Evolutionary conservation across 2,329 filamentous ascomycete genomes (phyloP), one percentile per base, ranked within the genome.

Genomic region (Colletotrichum graminicola): DNA sequence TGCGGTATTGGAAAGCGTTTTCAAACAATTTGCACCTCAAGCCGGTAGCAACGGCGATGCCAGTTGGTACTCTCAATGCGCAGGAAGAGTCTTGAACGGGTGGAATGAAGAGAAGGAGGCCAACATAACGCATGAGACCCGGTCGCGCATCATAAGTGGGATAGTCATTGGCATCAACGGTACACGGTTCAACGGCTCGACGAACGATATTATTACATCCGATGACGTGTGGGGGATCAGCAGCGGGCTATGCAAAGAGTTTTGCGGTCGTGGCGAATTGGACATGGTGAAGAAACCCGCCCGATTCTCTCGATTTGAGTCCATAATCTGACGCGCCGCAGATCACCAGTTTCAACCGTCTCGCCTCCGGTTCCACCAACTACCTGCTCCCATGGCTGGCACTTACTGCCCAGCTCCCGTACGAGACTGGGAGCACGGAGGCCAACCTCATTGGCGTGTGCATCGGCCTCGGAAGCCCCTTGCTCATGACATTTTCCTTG

Each of bases 371-470:
- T 5, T 66, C 63, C 62, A 75, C 67, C 2, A 75, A 74, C 51
- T 74, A 75, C 36, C 39, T 75, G 5, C 67, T 75, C 3, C 73
- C 74, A 10, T 75, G 74, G 74, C 67, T 75, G n/a, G 73, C 74
- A 14, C 67, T 75, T 5, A 73, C 73, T 7, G 72, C 73, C 16
- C 74, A 75, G 66, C 73, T 75, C 6, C 74, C 73, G 2, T 75
- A 74, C 36, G 73, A 75, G 66, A 73, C 74, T 2, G 73, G 73
- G 2, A 67, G 73, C 16, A 62, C 71, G 18, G 39, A 70, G 12
- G 64, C 69, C 21, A 64, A 72, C 55, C 59, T 74, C 47, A 68
- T 75, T 62, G 73, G 74, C 56, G 74, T 75, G 29, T 74, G 72
- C 54, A 67, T 74, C 18, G 70, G 73, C 2, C 60, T 75, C 36